Conservation (phyloP, 345 rosid species). For the Boechera retrofracta region DNA sequence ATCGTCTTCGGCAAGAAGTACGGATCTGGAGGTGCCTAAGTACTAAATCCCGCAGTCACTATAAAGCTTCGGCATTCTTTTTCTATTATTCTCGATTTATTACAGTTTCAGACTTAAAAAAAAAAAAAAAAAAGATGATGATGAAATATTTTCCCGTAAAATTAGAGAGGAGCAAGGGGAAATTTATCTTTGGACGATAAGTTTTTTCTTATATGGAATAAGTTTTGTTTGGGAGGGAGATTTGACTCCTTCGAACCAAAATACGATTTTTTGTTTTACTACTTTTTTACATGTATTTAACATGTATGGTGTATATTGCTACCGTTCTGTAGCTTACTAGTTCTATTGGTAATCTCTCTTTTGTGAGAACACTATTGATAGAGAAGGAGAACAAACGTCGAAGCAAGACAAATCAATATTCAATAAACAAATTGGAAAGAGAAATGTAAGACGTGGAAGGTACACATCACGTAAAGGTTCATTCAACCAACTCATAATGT, state of each 20-base stretch:
- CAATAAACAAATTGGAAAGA: not conserved
- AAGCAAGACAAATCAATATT: not conserved
- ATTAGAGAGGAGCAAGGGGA: conserved; percentile 21
- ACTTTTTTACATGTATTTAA: too few relatives aligned
- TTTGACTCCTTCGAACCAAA: conserved; percentile 5
- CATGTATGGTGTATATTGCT: not conserved
- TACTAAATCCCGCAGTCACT: not conserved
- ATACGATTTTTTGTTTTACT: not conserved
- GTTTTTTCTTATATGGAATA: conserved; percentile 33
- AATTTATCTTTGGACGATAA: conserved; percentile 10
- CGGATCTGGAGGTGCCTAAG: conserved; percentile 74
- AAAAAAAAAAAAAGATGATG: conserved; percentile 20
- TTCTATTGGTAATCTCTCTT: too few relatives aligned
- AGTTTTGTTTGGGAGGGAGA: conserved; percentile 23
- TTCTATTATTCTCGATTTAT: conserved; percentile 20
- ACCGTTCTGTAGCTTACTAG: not conserved
- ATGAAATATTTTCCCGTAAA: conserved; percentile 35
- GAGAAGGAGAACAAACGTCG: not conserved
- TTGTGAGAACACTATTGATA: not conserved
- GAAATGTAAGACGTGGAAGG: not conserved
- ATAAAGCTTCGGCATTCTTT: conserved; percentile 2
- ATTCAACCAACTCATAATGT: not conserved
- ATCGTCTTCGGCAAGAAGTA: conserved; percentile 85
- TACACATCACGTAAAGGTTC: not conserved
- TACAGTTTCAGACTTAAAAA: conserved; percentile 26